Percentiles rank a stretch among this genome's conserved stretches.
phyloP scores from a whole-genome alignment of 805 yeast genomes.

The Wickerhamiella nectarea region DNA sequence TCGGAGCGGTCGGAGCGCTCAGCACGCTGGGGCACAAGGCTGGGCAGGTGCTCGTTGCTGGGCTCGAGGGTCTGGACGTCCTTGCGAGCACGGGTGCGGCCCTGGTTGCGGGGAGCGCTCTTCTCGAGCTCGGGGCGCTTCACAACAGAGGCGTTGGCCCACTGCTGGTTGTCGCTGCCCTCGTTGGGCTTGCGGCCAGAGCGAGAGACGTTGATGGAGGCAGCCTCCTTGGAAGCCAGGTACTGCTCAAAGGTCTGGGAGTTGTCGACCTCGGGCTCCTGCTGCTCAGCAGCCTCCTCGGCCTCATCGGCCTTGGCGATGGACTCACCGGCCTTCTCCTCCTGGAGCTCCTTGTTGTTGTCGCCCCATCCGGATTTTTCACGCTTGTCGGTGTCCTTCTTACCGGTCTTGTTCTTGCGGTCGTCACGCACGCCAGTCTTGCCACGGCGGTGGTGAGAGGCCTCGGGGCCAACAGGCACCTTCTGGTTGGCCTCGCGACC shows the following conservation, averaged over 20 bases:
- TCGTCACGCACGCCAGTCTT: conserved; percentile 39
- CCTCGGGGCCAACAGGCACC: conserved; percentile 37
- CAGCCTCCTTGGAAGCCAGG: conserved; percentile 45
- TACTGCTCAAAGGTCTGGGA: conserved; percentile 74
- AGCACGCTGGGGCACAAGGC: conserved; percentile 6
- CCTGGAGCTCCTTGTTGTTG: conserved; percentile 55
- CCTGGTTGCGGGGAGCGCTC: conserved; percentile 50
- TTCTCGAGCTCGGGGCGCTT: conserved; percentile 47
- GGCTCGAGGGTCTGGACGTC: conserved; percentile 46
- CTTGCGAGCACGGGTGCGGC: conserved; percentile 62
- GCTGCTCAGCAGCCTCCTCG: conserved; percentile 29
- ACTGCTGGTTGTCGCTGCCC: conserved; percentile 38
- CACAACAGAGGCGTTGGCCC: conserved; percentile 42
- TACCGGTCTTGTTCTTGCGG: conserved; percentile 77
- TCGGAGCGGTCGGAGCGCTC: conserved; percentile 4
- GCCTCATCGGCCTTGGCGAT: conserved; percentile 29
- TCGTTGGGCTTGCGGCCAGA: conserved; percentile 37
- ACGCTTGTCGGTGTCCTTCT: conserved; percentile 74
- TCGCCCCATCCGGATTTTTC: conserved; percentile 83
- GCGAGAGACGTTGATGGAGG: conserved; percentile 19
- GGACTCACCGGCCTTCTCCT: conserved; percentile 38
- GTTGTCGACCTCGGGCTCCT: conserved; percentile 32
- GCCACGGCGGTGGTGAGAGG: conserved; percentile 41
- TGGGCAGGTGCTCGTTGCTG: conserved; percentile 19
- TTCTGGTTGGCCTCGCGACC: conserved; percentile 49